Evolutionary conservation across 1,139 yeast genomes (phyloP).

Genomic region (Blastobotrys proliferans): DNA sequence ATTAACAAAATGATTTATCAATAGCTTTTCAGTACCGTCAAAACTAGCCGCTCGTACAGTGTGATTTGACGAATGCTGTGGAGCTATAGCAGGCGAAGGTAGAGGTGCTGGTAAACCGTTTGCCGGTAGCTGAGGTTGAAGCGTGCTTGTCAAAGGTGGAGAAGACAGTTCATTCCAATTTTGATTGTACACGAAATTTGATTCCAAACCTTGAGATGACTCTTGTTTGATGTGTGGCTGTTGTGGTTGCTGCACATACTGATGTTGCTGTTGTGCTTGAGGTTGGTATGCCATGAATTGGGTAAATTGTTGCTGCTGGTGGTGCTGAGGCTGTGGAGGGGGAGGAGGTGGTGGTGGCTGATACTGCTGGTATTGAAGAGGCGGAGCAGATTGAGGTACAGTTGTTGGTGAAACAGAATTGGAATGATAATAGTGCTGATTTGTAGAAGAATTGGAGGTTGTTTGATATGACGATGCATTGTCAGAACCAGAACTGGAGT

Average conservation of each 20-base stretch:
- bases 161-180: too few relatives aligned
- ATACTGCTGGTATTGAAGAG: too few relatives aligned
- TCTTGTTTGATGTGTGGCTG: neutral
- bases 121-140: neutral
- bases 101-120: constrained; percentile 1
- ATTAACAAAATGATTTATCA: constrained; percentile 18
- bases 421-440: too few relatives aligned
- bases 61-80: constrained; percentile 3
- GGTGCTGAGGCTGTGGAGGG: neutral
- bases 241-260: neutral
- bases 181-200: too few relatives aligned
- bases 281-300: neutral
- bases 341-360: too few relatives aligned
- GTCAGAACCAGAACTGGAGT: too few relatives aligned
- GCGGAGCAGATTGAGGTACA: too few relatives aligned
- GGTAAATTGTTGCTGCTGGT: neutral
- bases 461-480: too few relatives aligned
- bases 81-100: constrained; percentile 4
- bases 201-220: neutral
- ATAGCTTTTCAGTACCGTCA: constrained; percentile 10
- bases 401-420: too few relatives aligned
- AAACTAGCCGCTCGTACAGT: constrained; percentile 2
- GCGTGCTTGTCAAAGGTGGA: neutral
- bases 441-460: too few relatives aligned
- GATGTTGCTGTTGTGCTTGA: neutral